Conservation (phyloP, 108 stramenopile genomes). For the Cyclostephanos tholiformis region DNA sequence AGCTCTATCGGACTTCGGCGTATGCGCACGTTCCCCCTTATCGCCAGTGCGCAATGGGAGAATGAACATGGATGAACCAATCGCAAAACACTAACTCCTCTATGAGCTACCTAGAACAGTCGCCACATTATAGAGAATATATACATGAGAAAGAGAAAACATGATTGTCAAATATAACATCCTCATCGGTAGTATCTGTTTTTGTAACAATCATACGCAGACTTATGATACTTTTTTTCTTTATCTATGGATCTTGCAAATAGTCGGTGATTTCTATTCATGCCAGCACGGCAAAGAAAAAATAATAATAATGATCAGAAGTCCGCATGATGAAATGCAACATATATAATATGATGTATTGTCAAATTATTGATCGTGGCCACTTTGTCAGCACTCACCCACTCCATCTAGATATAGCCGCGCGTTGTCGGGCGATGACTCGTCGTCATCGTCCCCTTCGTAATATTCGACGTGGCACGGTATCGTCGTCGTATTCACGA, state of each 20-base stretch:
- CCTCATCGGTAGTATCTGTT: too few species aligned
- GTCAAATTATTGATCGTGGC: too few species aligned
- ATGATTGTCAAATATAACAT: neutral
- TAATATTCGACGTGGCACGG: conserved; percentile 67
- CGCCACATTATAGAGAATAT: neutral
- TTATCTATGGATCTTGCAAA: conserved; percentile 29
- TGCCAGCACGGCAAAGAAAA: neutral
- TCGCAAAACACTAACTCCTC: too few species aligned
- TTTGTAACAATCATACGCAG: too few species aligned
- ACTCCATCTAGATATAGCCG: conserved; percentile 27
- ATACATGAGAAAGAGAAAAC: neutral
- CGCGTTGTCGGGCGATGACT: neutral
- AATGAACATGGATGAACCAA: too few species aligned
- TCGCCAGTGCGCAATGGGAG: too few species aligned
- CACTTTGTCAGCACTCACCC: conserved; percentile 19
- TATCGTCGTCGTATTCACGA: conserved; percentile 61
- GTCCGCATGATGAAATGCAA: neutral
- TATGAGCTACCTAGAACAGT: too few species aligned
- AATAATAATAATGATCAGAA: neutral
- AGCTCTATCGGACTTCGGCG: neutral
- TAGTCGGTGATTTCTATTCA: conserved; percentile 45
- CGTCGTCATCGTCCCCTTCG: neutral
- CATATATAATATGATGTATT: too few species aligned
- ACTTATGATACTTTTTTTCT: neutral
- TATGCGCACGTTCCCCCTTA: neutral